Percentiles rank a stretch among this genome's conserved stretches.
These are phyloP conservation scores for Cichorium intybus DNA, from an alignment of 140 eudicot species.

Conservation along the genomic window DNA sequence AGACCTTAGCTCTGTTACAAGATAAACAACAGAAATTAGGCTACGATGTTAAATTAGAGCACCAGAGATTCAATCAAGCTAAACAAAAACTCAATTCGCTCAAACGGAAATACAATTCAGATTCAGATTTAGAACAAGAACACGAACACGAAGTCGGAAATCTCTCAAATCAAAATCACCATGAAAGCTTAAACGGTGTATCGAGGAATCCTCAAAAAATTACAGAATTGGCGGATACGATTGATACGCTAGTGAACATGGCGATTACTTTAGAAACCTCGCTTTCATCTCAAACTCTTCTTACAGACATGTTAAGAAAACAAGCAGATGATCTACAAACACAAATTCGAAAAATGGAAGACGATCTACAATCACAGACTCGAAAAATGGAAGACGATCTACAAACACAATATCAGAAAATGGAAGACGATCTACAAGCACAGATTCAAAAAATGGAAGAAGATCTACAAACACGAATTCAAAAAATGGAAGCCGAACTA, in stretches of 20 bases:
- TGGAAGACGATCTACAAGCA: conserved; percentile 16
- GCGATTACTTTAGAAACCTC: conserved; percentile 61
- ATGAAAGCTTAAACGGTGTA: conserved; percentile 25
- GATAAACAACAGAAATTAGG: conserved; percentile 49
- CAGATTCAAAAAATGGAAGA: not conserved
- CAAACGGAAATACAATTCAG: conserved; percentile 28
- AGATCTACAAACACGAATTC: conserved; percentile 21
- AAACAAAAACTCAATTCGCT: conserved; percentile 49
- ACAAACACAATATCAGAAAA: conserved; percentile 8
- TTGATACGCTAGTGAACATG: conserved; percentile 70
- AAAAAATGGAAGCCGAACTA: conserved; percentile 23
- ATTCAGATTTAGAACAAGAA: not conserved
- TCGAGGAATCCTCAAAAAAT: conserved; percentile 37
- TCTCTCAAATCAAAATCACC: conserved; percentile 9
- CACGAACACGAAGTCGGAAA: not conserved
- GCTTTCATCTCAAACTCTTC: conserved; percentile 61
- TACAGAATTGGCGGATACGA: conserved; percentile 63
- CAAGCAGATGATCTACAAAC: conserved; percentile 53
- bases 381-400: not conserved
- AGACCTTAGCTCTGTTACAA: conserved; percentile 52
- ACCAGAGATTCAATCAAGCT: conserved; percentile 44
- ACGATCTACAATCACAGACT: conserved; percentile 17
- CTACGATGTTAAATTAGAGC: conserved; percentile 42
- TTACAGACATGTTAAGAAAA: conserved; percentile 48
- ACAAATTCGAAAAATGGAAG: conserved; percentile 51